Percentiles rank a stretch among this genome's conserved stretches.
Conservation (phyloP, 2,329 filamentous ascomycete species). For the Apiospora hydei region DNA sequence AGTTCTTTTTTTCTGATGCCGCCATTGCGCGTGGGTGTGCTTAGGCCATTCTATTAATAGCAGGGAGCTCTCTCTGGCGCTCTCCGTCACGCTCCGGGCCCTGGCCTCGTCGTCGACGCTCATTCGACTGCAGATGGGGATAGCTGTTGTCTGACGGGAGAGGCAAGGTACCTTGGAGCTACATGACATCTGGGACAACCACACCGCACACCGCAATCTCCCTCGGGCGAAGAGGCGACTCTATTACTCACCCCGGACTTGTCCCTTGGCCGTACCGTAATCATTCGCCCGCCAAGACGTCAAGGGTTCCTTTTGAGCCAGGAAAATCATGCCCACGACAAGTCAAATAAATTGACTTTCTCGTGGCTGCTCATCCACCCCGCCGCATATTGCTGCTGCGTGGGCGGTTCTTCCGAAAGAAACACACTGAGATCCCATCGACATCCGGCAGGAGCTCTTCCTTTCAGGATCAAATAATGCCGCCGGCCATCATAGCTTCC, state of each 20-base stretch:
- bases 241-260: constrained; percentile 21
- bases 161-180: constrained; percentile 11
- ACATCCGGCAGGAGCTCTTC: constrained; percentile 5
- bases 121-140: constrained; percentile 8
- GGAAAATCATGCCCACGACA: constrained; percentile 18
- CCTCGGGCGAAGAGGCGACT: constrained; percentile 15
- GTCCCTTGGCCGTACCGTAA: constrained; percentile 37
- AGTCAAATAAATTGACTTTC: constrained; percentile 22
- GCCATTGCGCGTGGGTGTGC: constrained; percentile 4
- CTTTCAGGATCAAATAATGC: neutral
- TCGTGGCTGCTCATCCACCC: constrained; percentile 14
- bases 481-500: neutral
- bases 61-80: neutral
- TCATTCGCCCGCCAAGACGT: constrained; percentile 39
- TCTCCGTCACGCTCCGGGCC: neutral
- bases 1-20: constrained; percentile 2
- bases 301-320: constrained; percentile 38
- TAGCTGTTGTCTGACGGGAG: neutral
- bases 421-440: neutral
- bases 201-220: constrained; percentile 28
- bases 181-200: constrained; percentile 22
- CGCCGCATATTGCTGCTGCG: constrained; percentile 2
- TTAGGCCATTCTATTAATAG: constrained; percentile 18
- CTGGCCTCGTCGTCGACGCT: constrained; percentile 10
- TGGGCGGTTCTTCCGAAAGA: neutral